Evolutionary conservation across 2,329 filamentous ascomycete genomes (phyloP), one percentile per base, ranked within the genome.

Genomic region (Ascochyta clinopodiicola): DNA sequence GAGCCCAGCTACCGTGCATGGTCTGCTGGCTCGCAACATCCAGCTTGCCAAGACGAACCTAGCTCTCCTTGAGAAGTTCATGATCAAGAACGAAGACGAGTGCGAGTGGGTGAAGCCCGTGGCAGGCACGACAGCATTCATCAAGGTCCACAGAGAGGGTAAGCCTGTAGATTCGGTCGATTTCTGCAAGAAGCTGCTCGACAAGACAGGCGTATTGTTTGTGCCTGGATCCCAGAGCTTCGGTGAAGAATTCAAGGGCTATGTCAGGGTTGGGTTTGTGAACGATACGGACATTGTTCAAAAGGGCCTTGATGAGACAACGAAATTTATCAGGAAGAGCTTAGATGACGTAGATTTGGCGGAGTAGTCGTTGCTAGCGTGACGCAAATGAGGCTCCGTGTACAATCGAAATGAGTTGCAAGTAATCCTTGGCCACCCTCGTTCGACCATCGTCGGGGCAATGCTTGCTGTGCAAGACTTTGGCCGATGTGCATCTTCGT

Each of bases 81-180:
- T 93, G 3, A 80, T 86, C 25, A 82, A 84, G 47, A 84, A 92
- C 68, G 79, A 82, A 35, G 82, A 83, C 59, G 81, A 84, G 6
- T 88, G 86, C 64, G 82, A 83, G 1, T 95, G 89, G 89, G 81
- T 87, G 4, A 89, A 86, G 73, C 92, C 92, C 1, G 84, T 84
- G 5, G 91, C 90, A 1, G 92, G 91, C 0, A 96, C 91, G 2
- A 94, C 89, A 8, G 89, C 89, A 0, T 90, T 96, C 67, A 77
- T 96, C 52, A 86, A 84, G 64, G 91, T 96, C 61, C 80, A 79
- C 48, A 80, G 82, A 45, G 82, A 83, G 40, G 85, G 83, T 0
- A 79, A 82, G 69, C 81, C 86, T 1, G 82, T 96, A 0, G 86
- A 94, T 65, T 89, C 93, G 59, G 84, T 83, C n/a, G 80, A 80